Evolutionary conservation across 306 rosid species (phyloP), one percentile per base, ranked within the genome.

Genomic region (Herpetospermum pedunculosum): DNA sequence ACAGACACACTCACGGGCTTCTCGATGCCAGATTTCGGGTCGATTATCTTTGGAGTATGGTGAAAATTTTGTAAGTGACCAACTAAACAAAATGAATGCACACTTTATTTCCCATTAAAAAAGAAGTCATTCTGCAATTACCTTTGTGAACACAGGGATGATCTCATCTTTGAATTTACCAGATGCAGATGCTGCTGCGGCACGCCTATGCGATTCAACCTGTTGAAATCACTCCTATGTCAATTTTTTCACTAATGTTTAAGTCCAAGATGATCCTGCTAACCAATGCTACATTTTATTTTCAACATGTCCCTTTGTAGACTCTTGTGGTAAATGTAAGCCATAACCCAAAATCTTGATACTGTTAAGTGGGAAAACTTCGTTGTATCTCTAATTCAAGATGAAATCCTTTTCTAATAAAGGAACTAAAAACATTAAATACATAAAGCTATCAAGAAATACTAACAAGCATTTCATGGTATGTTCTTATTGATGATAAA

Each of bases 121-220:
- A 21, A 76, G 30, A 52, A 62, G 48, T 49, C 50, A 21, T 70
- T 80, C 67, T 30, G 53, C 59, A 57, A 68, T 80, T 80, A 91
- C 97, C 90, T 89, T 94, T 0, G 98, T 91, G 77, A 83, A 74
- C 53, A 94, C 95, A 4, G 96, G 97, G 77, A 91, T 35, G 47
- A 94, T 94, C 83, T 94, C 97, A 10, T 94, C 97, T 80, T 82
- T 85, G 90, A 94, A 91, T 85, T 89, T 94, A 77, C 97, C 98
- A 4, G 92, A 72, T 2, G 88, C 88, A 50, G 49, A 82, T 64
- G 98, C 97, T 28, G 89, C 95, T 9, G 96, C 95, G 35, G 95
- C 96, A 55, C 95, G 98, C 83, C 77, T 84, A 58, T 91, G 98
- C 35, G 98, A 94, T 79, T 89, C 92, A 26, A 91, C 96, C 98